A percentile compares a stretch with the other conserved stretches of the same genome.
These are phyloP conservation scores for Pycnococcus provasolii DNA, from an alignment of 139 green algal species.

Conservation along the genomic window DNA sequence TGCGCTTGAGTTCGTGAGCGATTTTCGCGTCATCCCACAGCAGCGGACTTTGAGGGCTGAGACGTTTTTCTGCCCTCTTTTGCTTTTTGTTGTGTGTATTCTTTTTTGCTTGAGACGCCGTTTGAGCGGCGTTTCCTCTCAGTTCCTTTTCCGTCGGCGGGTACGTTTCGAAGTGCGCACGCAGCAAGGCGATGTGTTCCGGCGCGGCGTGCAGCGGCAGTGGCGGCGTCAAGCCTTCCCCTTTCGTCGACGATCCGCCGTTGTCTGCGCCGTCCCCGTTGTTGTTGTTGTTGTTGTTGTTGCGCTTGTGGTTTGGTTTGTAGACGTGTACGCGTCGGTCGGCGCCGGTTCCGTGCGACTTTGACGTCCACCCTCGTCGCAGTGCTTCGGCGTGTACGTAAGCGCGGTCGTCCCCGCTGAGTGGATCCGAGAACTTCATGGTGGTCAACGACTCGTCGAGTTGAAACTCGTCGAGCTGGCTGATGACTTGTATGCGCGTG, in stretches of 20 bases:
- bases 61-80: not conserved
- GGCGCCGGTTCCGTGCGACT: conserved; percentile 10
- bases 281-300: not conserved
- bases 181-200: not conserved
- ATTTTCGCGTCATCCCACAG: not conserved
- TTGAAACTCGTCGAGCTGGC: not conserved
- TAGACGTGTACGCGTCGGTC: conserved; percentile 15
- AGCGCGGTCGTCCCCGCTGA: conserved; percentile 7
- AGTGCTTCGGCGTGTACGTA: conserved; percentile 17
- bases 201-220: not conserved
- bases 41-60: not conserved
- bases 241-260: too few relatives aligned
- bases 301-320: conserved; percentile 1
- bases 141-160: conserved; percentile 4
- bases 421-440: not conserved
- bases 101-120: too few relatives aligned
- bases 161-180: not conserved
- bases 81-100: too few relatives aligned
- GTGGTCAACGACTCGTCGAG: not conserved
- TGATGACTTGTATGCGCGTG: conserved; percentile 8
- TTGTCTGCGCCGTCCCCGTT: too few relatives aligned
- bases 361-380: conserved; percentile 14
- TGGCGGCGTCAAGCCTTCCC: not conserved
- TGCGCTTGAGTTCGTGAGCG: not conserved
- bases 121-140: too few relatives aligned